Conservation (phyloP, 2,329 filamentous ascomycete species). For the Beauveria australis region DNA sequence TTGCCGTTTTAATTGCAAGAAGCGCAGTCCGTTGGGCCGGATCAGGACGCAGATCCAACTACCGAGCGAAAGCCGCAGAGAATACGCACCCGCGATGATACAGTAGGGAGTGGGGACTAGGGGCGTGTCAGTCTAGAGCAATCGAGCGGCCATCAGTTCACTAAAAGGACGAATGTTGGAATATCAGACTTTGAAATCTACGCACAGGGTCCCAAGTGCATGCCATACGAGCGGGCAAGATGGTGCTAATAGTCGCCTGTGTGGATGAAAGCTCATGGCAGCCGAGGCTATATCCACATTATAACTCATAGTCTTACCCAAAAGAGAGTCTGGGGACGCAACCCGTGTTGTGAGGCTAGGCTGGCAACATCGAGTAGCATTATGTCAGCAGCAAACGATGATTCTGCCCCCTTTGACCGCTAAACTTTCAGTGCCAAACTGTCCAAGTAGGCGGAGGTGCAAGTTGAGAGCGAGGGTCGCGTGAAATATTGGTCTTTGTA, state of each 20-base stretch:
- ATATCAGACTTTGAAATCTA: neutral
- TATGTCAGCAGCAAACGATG: neutral
- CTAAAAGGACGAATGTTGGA: neutral
- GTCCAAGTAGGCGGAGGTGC: neutral
- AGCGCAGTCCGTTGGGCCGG: neutral
- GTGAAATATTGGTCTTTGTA: neutral
- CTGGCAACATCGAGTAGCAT: neutral
- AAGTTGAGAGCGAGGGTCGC: neutral
- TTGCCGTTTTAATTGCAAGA: neutral
- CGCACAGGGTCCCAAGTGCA: neutral
- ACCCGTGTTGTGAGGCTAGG: too few relatives aligned
- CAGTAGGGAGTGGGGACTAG: neutral
- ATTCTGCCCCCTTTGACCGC: slow-evolving; percentile 6
- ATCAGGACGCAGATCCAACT: neutral
- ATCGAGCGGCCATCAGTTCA: neutral
- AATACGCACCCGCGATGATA: neutral
- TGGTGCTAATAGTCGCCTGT: neutral
- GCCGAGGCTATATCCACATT: slow-evolving; percentile 2
- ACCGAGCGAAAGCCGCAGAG: neutral
- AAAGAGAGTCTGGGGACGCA: neutral
- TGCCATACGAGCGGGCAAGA: neutral
- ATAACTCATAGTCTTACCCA: neutral
- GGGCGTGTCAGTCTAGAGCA: neutral
- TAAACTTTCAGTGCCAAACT: slow-evolving; percentile 1
- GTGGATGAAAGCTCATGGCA: neutral